Evolutionary conservation across 768 basidiomycete species (phyloP).

Genomic region (Pilatotrama ljubarskyi): DNA sequence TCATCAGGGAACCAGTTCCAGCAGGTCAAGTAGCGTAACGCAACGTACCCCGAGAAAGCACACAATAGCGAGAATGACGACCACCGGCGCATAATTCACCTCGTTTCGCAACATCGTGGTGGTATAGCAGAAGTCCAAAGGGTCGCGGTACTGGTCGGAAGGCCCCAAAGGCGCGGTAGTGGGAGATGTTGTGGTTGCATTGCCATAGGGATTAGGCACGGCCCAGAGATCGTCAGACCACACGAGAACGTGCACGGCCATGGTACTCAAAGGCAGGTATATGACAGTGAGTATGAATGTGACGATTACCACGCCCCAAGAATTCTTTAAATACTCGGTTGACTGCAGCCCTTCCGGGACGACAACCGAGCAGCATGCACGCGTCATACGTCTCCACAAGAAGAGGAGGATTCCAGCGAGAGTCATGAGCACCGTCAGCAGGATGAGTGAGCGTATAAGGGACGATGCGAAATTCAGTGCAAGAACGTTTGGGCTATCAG

Average conservation of each 20-base stretch:
- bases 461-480: slow-evolving; percentile 73
- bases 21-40: too few relatives aligned
- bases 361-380: slow-evolving; percentile 48
- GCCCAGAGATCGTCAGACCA: slow-evolving; percentile 81
- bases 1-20: background rate
- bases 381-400: slow-evolving; percentile 54
- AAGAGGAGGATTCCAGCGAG: slow-evolving; percentile 56
- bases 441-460: slow-evolving; percentile 56
- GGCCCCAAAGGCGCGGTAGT: slow-evolving; percentile 54
- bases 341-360: slow-evolving; percentile 57
- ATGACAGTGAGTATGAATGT: slow-evolving; percentile 68
- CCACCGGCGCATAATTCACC: slow-evolving; percentile 65
- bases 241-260: slow-evolving; percentile 73
- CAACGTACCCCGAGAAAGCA: slow-evolving; percentile 52
- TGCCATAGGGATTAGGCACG: slow-evolving; percentile 66
- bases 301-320: slow-evolving; percentile 57
- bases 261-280: slow-evolving; percentile 76
- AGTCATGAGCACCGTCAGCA: slow-evolving; percentile 58
- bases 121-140: slow-evolving; percentile 76
- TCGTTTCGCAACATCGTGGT: slow-evolving; percentile 73
- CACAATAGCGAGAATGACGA: slow-evolving; percentile 57
- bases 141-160: slow-evolving; percentile 53
- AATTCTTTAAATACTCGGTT: slow-evolving; percentile 39
- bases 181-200: slow-evolving; percentile 54
- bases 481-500: slow-evolving; percentile 63